A percentile compares a stretch with the other conserved stretches of the same genome.
Conservation (phyloP, 495 filamentous ascomycete genomes). For the Parmelia sp. region DNA sequence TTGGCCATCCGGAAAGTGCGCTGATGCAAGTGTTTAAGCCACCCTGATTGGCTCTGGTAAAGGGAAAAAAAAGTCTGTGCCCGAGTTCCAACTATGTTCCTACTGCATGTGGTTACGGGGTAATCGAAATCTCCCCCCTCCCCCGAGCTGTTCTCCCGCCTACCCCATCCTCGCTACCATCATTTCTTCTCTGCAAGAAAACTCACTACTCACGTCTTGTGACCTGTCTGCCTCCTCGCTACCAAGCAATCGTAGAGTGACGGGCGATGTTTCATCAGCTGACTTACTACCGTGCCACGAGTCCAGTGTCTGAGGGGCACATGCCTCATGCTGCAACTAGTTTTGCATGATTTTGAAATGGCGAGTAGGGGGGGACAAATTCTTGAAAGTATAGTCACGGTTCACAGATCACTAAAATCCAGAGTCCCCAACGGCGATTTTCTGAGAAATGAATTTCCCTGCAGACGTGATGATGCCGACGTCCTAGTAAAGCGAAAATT, state of each 20-base stretch:
- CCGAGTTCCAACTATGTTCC: neutral
- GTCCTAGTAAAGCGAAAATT: neutral
- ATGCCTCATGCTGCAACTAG: neutral
- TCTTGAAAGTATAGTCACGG: no score
- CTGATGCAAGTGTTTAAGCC: neutral
- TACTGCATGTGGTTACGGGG: neutral
- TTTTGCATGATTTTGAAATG: no score
- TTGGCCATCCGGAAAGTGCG: neutral
- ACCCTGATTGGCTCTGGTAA: neutral
- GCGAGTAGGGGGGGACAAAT: no score
- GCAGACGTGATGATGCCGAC: neutral
- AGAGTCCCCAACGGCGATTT: no score
- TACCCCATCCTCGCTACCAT: neutral
- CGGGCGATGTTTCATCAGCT: conserved; percentile 11
- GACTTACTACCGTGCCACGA: conserved; percentile 7
- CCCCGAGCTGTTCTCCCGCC: neutral
- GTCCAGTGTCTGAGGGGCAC: neutral
- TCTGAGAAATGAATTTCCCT: no score
- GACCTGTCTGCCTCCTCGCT: neutral
- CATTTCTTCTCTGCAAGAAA: neutral
- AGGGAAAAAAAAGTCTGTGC: neutral
- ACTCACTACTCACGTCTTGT: neutral
- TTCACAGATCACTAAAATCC: no score
- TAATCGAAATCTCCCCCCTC: neutral
- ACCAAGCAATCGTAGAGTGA: neutral